Base-by-base conservation (phyloP, 2,329 filamentous ascomycete genomes). In the Bipolaris gigantea region DNA sequence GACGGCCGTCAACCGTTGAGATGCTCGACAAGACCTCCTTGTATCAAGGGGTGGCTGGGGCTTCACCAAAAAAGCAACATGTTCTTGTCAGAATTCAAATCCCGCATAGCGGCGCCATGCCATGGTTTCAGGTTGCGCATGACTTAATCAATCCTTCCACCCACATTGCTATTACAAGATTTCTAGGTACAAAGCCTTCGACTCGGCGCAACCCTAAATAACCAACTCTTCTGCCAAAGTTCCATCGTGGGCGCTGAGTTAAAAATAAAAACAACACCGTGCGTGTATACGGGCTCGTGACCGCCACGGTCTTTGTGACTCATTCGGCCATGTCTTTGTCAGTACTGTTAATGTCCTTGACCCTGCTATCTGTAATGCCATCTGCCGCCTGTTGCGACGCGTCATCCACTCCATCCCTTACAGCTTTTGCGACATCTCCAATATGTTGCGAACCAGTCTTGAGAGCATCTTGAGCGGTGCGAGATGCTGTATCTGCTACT, bases 351-450 rank as follows among this genome's bases (percentile, higher is more conserved):
- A 62, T 61, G 30, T 64, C 56, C 40, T 47, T 64, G n/a, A 61
- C 56, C 7, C 63, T 44, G 18, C 56, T 50, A 38, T 61, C 49
- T 30, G 57, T 44, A 15, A 65, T 41, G 40, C 58, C 53, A 18
- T 69, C 64, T 32, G 61, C 60, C 11, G 58, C 60, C 32, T 60
- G 61, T 48, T 63, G 55, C 21, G 53, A 52, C 32, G 61, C 56
- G 11, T 59, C 50, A 18, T 35, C 50, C 8, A 53, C 57, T 0
- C 54, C 41, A 25, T 51, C 61, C 48, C 66, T 66, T 30, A 66
- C 64, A 40, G 63, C 64, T 48, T 69, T 65, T 6, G 70, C 35
- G 27, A 66, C 42, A 13, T 61, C 59, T 23, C 34, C 51, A 27
- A 58, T 53, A 32, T 55, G 55, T 40, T 62, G 52, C 23, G 53